Conservation (phyloP, 2,329 filamentous ascomycete genomes). For the Lecanosticta acicola region DNA sequence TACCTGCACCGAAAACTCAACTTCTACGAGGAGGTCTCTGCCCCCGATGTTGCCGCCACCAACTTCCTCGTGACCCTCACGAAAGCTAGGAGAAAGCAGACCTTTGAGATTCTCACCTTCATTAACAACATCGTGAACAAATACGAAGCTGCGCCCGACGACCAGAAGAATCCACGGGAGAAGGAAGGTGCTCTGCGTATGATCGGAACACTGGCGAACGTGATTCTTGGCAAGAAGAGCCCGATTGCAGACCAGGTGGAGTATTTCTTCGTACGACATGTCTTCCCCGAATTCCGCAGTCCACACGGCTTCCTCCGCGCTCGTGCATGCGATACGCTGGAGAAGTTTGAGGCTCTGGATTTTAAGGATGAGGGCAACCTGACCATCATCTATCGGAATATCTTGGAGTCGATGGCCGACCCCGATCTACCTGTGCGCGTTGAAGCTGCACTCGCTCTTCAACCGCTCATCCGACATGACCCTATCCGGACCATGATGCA, state of each 20-base stretch:
- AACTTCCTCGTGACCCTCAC: conserved; percentile 95
- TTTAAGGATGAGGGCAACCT: conserved; percentile 97
- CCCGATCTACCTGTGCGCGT: conserved; percentile 88
- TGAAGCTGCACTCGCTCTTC: conserved; percentile 85
- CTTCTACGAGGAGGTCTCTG: conserved; percentile 94
- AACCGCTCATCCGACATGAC: conserved; percentile 92
- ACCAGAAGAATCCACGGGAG: conserved; percentile 86
- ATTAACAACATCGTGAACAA: conserved; percentile 92
- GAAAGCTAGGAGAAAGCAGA: conserved; percentile 91
- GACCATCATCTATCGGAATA: conserved; percentile 92
- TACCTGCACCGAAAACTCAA: conserved; percentile 97
- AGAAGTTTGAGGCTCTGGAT: conserved; percentile 95
- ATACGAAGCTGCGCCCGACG: conserved; percentile 77
- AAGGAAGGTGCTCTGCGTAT: conserved; percentile 96
- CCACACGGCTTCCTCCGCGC: conserved; percentile 87
- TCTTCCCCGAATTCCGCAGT: conserved; percentile 96
- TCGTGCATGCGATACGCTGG: conserved; percentile 90
- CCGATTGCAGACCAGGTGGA: conserved; percentile 96
- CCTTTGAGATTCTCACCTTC: conserved; percentile 88
- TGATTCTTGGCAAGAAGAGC: conserved; percentile 96
- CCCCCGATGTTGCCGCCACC: conserved; percentile 89
- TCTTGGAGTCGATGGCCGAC: conserved; percentile 94
- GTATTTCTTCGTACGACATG: conserved; percentile 96
- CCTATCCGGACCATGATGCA: conserved; percentile 94
- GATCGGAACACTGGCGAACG: conserved; percentile 90